Evolutionary conservation across 1,284 basidiomycete genomes (phyloP).

Genomic region (Malassezia vespertilionis): DNA sequence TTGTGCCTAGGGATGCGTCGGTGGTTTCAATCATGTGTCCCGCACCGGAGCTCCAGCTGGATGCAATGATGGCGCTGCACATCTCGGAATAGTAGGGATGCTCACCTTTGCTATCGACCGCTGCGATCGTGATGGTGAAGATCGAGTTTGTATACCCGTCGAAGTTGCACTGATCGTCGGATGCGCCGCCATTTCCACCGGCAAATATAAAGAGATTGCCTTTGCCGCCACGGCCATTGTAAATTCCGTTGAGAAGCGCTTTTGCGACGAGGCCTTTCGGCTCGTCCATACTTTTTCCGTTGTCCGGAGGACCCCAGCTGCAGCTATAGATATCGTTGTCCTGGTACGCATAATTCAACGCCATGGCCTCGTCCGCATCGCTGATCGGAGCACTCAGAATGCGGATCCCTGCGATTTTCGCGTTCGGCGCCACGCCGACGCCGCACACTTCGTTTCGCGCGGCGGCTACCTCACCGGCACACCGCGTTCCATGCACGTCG

Average conservation of each 20-base stretch:
- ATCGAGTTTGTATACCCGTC: conserved; percentile 98
- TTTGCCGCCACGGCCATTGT: conserved; percentile 77
- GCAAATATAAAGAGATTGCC: conserved; percentile 95
- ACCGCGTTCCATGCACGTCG: conserved; percentile 94
- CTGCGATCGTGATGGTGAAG: conserved; percentile 88
- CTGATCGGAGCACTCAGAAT: conserved; percentile 94
- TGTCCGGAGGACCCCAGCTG: conserved; percentile 95
- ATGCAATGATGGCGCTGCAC: conserved; percentile 91
- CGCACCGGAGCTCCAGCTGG: conserved; percentile 90
- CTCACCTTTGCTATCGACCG: conserved; percentile 78
- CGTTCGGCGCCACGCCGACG: conserved; percentile 81
- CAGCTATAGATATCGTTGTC: conserved; percentile 89
- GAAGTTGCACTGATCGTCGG: conserved; percentile 96
- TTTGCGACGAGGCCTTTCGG: conserved; percentile 85
- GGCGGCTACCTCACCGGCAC: conserved; percentile 95
- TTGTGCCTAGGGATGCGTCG: conserved; percentile 60
- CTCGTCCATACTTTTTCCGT: conserved; percentile 87
- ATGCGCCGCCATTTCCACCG: conserved; percentile 84
- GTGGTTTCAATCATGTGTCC: conserved; percentile 73
- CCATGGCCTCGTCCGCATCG: conserved; percentile 92
- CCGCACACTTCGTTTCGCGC: conserved; percentile 91
- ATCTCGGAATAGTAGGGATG: conserved; percentile 96
- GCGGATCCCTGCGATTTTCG: conserved; percentile 82
- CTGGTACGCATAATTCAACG: conserved; percentile 85
- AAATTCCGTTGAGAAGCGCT: conserved; percentile 85